Evolutionary conservation across 2,329 filamentous ascomycete species (phyloP).

Genomic region (Colletotrichum paranaense): DNA sequence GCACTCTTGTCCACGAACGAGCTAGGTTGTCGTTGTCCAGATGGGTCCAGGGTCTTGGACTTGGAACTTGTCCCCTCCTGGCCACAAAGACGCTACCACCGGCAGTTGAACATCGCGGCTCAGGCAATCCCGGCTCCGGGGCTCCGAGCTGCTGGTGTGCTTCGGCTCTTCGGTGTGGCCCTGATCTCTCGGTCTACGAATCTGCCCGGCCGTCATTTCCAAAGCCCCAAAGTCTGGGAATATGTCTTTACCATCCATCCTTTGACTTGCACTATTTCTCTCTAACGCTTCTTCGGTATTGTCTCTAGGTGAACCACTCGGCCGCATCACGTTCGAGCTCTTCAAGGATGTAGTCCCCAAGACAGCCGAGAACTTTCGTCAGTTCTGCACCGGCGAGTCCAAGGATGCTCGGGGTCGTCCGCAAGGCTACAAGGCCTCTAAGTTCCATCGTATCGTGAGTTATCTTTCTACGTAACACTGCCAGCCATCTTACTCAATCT

Average conservation of each 20-base stretch:
- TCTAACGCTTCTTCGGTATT: slow-evolving; percentile 3
- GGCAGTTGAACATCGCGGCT: neutral
- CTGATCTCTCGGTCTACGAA: neutral
- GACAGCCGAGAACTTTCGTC: slow-evolving; percentile 96
- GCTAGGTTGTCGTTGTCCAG: neutral
- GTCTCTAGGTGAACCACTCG: slow-evolving; percentile 80
- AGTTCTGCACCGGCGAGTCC: slow-evolving; percentile 94
- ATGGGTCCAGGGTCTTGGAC: neutral
- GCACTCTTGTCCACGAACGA: neutral
- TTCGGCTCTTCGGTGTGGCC: neutral
- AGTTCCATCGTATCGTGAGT: slow-evolving; percentile 92
- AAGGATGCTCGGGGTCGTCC: slow-evolving; percentile 82
- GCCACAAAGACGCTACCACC: neutral
- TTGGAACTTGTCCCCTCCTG: neutral
- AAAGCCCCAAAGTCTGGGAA: neutral
- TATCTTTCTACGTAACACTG: neutral
- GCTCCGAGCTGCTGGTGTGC: neutral
- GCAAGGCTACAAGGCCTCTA: slow-evolving; percentile 93
- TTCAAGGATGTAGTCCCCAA: slow-evolving; percentile 86
- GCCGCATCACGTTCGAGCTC: slow-evolving; percentile 90
- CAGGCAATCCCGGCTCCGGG: neutral
- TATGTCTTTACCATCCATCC: neutral
- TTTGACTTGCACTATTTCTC: neutral
- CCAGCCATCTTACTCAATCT: neutral
- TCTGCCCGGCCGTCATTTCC: neutral